Percentiles rank a stretch among this genome's conserved stretches.
Evolutionary conservation across 2,329 filamentous ascomycete species (phyloP).

Genomic region (Aspergillus ibericus): DNA sequence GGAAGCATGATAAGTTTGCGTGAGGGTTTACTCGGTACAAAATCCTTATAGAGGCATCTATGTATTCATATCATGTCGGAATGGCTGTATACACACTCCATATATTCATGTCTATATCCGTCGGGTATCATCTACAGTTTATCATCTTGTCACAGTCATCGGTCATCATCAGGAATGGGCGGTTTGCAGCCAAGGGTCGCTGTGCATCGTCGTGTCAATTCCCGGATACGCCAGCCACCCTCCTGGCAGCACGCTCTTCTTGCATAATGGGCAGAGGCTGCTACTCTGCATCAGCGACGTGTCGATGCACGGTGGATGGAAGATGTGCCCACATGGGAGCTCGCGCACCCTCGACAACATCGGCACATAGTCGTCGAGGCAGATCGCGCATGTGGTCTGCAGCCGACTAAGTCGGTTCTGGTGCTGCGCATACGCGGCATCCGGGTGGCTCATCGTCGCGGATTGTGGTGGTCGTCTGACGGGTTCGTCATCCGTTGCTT

Average conservation of each 20-base stretch:
- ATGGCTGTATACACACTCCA: too few species aligned
- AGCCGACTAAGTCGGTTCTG: slow-evolving; percentile 50
- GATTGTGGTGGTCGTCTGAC: background rate
- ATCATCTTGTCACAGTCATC: background rate
- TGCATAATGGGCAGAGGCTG: slow-evolving; percentile 89
- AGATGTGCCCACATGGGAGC: slow-evolving; percentile 87
- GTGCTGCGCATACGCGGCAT: slow-evolving; percentile 6
- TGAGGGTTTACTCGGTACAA: slow-evolving; percentile 9
- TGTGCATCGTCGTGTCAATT: background rate
- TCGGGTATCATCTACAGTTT: background rate
- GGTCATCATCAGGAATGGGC: background rate
- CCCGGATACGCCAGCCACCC: slow-evolving; percentile 7
- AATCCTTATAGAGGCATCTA: background rate
- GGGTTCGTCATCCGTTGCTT: background rate
- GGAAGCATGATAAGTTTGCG: slow-evolving; percentile 24
- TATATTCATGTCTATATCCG: background rate
- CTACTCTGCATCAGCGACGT: slow-evolving; percentile 75
- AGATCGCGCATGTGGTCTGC: slow-evolving; percentile 87
- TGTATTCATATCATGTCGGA: slow-evolving; percentile 1
- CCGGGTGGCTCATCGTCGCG: background rate
- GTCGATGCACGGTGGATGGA: slow-evolving; percentile 89
- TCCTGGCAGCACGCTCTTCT: slow-evolving; percentile 73
- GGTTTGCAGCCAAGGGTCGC: background rate
- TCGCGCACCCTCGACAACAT: slow-evolving; percentile 74
- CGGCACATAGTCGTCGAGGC: slow-evolving; percentile 74